A percentile compares a stretch with the other conserved stretches of the same genome.
Conservation (phyloP, 106 monocot genomes). For the Iris macrosiphon region DNA sequence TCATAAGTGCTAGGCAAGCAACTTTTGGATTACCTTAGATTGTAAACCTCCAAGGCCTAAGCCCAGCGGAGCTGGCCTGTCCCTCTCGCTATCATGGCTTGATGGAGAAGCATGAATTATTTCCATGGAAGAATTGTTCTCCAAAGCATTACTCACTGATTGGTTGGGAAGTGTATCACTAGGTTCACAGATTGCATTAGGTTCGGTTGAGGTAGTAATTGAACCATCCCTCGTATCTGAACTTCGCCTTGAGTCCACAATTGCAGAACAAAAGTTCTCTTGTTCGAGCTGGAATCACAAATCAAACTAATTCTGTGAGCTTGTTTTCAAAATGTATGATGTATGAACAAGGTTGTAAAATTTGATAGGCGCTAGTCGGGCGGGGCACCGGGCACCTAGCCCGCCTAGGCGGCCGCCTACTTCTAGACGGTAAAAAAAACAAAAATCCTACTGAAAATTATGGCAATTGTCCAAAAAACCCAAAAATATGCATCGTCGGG, state of each 20-base stretch:
- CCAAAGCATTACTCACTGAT: constrained; percentile 12
- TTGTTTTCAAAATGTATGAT: too few species aligned
- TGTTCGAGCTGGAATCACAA: constrained; percentile 14
- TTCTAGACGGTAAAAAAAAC: too few species aligned
- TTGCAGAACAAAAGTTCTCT: constrained; percentile 3
- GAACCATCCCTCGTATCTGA: not conserved
- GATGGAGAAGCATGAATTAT: constrained; percentile 6
- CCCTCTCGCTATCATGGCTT: constrained; percentile 15
- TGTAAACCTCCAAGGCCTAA: constrained; percentile 68
- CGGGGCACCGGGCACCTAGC: too few species aligned
- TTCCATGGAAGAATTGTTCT: constrained; percentile 5
- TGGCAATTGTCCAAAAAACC: too few species aligned
- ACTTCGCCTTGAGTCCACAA: not conserved
- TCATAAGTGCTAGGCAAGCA: too few species aligned
- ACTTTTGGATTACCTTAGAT: constrained; percentile 66
- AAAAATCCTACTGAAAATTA: too few species aligned
- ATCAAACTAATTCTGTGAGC: too few species aligned
- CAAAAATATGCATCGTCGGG: too few species aligned
- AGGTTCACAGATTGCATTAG: not conserved
- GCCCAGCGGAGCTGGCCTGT: constrained; percentile 43
- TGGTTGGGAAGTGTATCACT: not conserved
- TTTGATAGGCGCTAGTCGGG: too few species aligned
- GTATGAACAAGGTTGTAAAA: too few species aligned
- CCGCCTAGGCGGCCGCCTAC: too few species aligned
- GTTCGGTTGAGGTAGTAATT: not conserved